phyloP scores from a whole-genome alignment of 1,139 yeast species.

The Nadsonia starkeyi-henricii region DNA sequence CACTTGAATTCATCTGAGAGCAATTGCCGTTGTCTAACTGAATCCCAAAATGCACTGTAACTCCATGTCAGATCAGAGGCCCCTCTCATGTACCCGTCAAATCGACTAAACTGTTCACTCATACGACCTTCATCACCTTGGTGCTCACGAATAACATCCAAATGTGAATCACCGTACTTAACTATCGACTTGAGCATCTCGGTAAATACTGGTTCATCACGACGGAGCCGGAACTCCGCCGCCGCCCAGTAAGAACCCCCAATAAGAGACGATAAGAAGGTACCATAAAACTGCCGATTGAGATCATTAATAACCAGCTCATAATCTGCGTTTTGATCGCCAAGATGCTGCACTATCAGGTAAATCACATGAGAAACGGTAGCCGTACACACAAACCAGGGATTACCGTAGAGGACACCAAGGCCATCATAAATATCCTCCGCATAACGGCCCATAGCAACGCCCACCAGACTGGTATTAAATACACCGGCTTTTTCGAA shows the following conservation, averaged over 20 bases:
- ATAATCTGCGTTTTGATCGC: slow-evolving; percentile 21
- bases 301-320: slow-evolving; percentile 19
- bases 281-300: slow-evolving; percentile 15
- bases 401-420: slow-evolving; percentile 67
- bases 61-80: slow-evolving; percentile 87
- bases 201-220: slow-evolving; percentile 11
- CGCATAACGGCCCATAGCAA: slow-evolving; percentile 83
- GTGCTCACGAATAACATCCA: slow-evolving; percentile 59
- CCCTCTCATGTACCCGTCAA: slow-evolving; percentile 77
- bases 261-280: slow-evolving; percentile 10
- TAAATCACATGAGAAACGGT: slow-evolving; percentile 53
- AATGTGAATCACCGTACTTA: slow-evolving; percentile 58
- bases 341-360: slow-evolving; percentile 23
- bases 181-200: slow-evolving; percentile 12
- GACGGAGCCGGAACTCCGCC: slow-evolving; percentile 1
- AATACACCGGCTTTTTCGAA: slow-evolving; percentile 12
- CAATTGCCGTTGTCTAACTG: slow-evolving; percentile 30
- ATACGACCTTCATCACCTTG: slow-evolving; percentile 59
- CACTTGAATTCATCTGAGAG: not conserved
- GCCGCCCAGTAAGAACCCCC: slow-evolving; percentile 4
- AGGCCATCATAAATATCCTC: slow-evolving; percentile 84
- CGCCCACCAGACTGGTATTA: slow-evolving; percentile 29
- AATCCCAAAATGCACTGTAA: slow-evolving; percentile 64
- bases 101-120: slow-evolving; percentile 79
- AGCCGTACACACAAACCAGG: slow-evolving; percentile 87